phyloP scores from a whole-genome alignment of 805 yeast species.

The Lipomyces orientalis region DNA sequence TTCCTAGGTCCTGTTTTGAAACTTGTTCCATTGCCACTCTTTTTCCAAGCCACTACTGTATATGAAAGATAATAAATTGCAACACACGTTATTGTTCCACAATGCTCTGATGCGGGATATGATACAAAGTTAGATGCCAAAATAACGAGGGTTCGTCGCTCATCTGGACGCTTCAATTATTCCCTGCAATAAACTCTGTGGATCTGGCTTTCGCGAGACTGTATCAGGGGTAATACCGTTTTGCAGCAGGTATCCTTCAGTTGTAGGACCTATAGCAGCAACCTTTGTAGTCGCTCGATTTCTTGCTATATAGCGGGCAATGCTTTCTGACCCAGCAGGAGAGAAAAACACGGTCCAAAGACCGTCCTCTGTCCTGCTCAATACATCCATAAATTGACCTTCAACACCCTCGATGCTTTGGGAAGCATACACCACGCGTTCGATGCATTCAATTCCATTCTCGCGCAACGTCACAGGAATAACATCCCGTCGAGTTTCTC shows the following conservation, averaged over 20 bases:
- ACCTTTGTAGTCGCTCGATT: constrained; percentile 48
- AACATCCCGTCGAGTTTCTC: constrained; percentile 80
- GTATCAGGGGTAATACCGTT: constrained; percentile 64
- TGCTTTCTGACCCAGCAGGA: constrained; percentile 78
- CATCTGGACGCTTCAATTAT: not conserved
- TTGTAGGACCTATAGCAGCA: constrained; percentile 94
- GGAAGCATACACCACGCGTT: constrained; percentile 34
- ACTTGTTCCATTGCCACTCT: not conserved
- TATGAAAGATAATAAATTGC: not conserved
- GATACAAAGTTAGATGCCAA: not conserved
- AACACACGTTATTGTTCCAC: not conserved
- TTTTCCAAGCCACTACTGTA: not conserved
- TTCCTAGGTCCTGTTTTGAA: constrained; percentile 4
- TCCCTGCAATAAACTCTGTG: constrained; percentile 44
- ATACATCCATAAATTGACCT: constrained; percentile 36
- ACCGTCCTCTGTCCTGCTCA: constrained; percentile 38
- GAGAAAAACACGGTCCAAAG: constrained; percentile 86
- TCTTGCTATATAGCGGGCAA: constrained; percentile 34
- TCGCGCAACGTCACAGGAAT: constrained; percentile 65
- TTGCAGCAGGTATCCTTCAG: constrained; percentile 61
- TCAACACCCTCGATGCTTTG: constrained; percentile 46
- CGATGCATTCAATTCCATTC: constrained; percentile 24
- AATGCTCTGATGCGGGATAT: not conserved
- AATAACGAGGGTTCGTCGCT: not conserved
- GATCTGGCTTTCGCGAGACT: constrained; percentile 76